A percentile compares a stretch with the other conserved stretches of the same genome.
phyloP scores from a whole-genome alignment of 495 filamentous ascomycete genomes.

The Aspergillus sparsus region DNA sequence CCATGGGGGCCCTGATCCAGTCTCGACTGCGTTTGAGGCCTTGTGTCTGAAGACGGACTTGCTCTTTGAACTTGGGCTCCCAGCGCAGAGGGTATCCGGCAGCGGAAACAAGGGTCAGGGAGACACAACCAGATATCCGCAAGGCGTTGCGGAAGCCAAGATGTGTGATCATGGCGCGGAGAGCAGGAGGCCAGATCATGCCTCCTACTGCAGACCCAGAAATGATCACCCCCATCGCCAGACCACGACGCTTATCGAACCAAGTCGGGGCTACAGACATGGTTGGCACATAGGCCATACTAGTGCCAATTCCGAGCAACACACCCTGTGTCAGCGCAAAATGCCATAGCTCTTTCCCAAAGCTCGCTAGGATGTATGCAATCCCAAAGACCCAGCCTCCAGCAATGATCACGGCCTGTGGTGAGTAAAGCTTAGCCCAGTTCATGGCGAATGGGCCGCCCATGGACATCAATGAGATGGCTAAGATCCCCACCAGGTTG shows the following conservation, averaged over 20 bases:
- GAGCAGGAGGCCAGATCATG: slow-evolving; percentile 47
- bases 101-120: slow-evolving; percentile 45
- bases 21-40: slow-evolving; percentile 23
- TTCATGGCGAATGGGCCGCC: slow-evolving; percentile 41
- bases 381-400: slow-evolving; percentile 41
- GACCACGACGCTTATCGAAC: slow-evolving; percentile 56
- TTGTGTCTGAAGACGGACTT: slow-evolving; percentile 30
- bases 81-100: slow-evolving; percentile 46
- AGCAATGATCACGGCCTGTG: slow-evolving; percentile 34
- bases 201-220: slow-evolving; percentile 59
- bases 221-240: slow-evolving; percentile 56
- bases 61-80: slow-evolving; percentile 45
- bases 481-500: slow-evolving; percentile 46
- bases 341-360: slow-evolving; percentile 59
- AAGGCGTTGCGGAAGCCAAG: slow-evolving; percentile 58
- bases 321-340: slow-evolving; percentile 62
- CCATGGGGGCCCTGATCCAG: slow-evolving; percentile 34
- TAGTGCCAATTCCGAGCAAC: slow-evolving; percentile 50
- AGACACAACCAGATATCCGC: slow-evolving; percentile 48
- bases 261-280: slow-evolving; percentile 55
- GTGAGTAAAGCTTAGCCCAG: slow-evolving; percentile 44
- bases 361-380: slow-evolving; percentile 53
- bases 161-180: slow-evolving; percentile 49
- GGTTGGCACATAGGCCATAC: slow-evolving; percentile 53
- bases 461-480: slow-evolving; percentile 49